Conservation (phyloP, 352 stramenopile species). For the Phytopythium chamaehyphon region DNA sequence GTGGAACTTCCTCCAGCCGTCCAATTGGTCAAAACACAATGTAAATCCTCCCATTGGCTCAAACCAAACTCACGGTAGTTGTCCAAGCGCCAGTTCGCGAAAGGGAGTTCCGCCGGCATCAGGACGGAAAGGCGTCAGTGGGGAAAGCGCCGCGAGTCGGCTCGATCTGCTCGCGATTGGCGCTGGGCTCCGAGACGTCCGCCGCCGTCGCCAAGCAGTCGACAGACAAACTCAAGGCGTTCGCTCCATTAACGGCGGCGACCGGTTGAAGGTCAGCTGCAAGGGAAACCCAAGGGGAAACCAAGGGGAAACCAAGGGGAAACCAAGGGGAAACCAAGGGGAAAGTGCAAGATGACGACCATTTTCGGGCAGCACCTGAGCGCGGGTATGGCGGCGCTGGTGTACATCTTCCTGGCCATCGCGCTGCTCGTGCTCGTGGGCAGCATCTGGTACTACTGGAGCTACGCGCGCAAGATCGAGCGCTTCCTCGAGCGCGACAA, state of each 20-base stretch:
- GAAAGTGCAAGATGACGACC: constrained; percentile 44
- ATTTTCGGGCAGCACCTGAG: constrained; percentile 80
- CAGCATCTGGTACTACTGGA: constrained; percentile 88
- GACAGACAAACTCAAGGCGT: too few species aligned
- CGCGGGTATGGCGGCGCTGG: constrained; percentile 55
- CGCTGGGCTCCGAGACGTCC: too few species aligned
- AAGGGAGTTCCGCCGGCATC: too few species aligned
- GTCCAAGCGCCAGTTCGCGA: constrained; percentile 3
- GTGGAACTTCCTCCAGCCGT: background rate
- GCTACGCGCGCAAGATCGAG: constrained; percentile 84
- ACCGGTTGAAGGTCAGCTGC: too few species aligned
- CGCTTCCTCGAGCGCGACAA: constrained; percentile 80
- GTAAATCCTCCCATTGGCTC: background rate
- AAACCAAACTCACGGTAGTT: background rate
- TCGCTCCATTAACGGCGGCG: too few species aligned
- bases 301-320: too few species aligned
- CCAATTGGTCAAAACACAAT: background rate
- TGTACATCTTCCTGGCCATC: constrained; percentile 75
- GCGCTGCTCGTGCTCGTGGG: constrained; percentile 63
- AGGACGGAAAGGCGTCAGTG: background rate
- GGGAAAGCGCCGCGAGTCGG: constrained; percentile 2
- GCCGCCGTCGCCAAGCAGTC: too few species aligned
- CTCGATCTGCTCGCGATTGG: too few species aligned
- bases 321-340: too few species aligned
- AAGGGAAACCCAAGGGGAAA: too few species aligned